Percentiles rank a stretch among this genome's conserved stretches.
Evolutionary conservation across 805 yeast genomes (phyloP).

Genomic region (Kodamaea kaohsiungensis): DNA sequence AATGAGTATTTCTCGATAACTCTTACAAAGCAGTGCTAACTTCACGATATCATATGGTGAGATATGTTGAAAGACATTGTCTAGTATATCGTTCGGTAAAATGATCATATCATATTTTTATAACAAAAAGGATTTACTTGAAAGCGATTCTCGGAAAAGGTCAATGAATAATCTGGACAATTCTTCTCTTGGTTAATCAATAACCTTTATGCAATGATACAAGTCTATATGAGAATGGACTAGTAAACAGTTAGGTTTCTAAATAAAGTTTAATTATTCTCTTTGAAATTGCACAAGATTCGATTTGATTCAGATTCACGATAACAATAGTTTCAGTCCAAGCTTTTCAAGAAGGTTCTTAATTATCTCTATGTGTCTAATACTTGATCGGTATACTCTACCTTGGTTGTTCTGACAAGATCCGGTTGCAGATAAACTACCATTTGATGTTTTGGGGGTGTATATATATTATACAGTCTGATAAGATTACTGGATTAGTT

Average conservation of each 20-base stretch:
- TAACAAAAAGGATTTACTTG: not conserved
- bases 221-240: not conserved
- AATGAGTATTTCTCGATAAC: slow-evolving; percentile 19
- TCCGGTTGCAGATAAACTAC: not conserved
- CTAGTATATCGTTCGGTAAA: slow-evolving; percentile 9
- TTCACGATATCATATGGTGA: slow-evolving; percentile 13
- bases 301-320: not conserved
- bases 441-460: not conserved
- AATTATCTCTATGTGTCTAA: not conserved
- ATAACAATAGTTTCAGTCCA: not conserved
- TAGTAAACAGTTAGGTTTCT: not conserved
- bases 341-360: not conserved
- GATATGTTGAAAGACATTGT: slow-evolving; percentile 9
- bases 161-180: not conserved
- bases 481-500: not conserved
- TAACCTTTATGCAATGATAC: not conserved
- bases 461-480: not conserved
- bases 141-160: not conserved
- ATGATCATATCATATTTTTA: not conserved
- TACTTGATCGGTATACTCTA: not conserved
- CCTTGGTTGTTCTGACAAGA: no score
- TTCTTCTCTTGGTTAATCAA: not conserved
- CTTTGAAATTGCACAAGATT: not conserved
- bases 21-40: slow-evolving; percentile 17
- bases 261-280: not conserved